Percentiles rank a stretch among this genome's conserved stretches.
phyloP scores from a whole-genome alignment of 768 basidiomycete genomes.

The Pleurotus cornucopiae region DNA sequence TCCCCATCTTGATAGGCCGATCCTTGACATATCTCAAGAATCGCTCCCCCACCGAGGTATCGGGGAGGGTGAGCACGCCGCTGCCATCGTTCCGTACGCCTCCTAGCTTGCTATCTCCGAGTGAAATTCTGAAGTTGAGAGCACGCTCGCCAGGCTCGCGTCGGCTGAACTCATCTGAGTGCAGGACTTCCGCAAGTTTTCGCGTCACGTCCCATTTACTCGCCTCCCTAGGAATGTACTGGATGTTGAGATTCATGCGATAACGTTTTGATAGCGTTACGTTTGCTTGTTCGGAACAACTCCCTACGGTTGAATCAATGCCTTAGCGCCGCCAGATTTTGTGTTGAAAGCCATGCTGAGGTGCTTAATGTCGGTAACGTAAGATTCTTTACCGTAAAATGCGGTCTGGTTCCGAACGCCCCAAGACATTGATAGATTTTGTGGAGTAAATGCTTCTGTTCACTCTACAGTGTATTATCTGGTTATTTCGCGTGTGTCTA shows the following conservation, averaged over 20 bases:
- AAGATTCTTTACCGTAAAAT: no score
- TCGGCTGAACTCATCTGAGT: conserved; percentile 45
- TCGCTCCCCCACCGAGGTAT: conserved; percentile 30
- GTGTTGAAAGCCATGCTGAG: no score
- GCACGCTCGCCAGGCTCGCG: conserved; percentile 25
- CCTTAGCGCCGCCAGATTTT: no score
- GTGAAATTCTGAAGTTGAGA: conserved; percentile 59
- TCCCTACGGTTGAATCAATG: no score
- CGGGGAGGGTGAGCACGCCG: conserved; percentile 37
- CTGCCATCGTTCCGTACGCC: conserved; percentile 56
- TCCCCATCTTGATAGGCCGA: conserved; percentile 36
- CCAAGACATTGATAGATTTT: no score
- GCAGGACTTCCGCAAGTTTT: conserved; percentile 51
- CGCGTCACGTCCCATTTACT: conserved; percentile 56
- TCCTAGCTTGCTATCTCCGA: conserved; percentile 43
- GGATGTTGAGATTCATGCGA: conserved; percentile 34
- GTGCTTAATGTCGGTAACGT: no score
- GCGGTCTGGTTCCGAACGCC: no score
- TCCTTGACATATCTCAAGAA: conserved; percentile 42
- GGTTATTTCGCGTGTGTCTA: no score
- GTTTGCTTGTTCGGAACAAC: no score
- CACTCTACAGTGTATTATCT: no score
- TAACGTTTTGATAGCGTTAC: no score
- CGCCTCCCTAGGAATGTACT: conserved; percentile 33
- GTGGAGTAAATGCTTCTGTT: no score